These are phyloP conservation scores for Coemansia sp. DNA, from an alignment of 192 early-diverging fungal genomes.

Conservation along the genomic window DNA sequence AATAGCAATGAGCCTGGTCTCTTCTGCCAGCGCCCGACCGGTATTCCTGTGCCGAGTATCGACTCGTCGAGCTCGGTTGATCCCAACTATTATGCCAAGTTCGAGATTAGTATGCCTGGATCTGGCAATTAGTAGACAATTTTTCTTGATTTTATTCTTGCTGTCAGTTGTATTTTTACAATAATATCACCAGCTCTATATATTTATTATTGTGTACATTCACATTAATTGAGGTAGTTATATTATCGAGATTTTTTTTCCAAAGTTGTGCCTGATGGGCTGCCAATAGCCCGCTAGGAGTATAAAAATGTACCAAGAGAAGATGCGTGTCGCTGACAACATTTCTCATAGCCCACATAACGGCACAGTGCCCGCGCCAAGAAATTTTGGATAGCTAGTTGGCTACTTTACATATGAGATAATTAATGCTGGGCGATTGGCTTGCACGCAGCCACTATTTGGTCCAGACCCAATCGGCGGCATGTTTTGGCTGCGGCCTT, in stretches of 20 bases:
- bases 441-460: not conserved
- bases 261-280: not conserved
- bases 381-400: too few relatives aligned
- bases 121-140: not conserved
- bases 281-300: not conserved
- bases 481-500: conserved; percentile 1
- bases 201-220: too few relatives aligned
- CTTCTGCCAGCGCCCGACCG: not conserved
- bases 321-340: not conserved
- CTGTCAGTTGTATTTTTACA: not conserved
- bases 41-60: not conserved
- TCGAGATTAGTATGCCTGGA: conserved; percentile 6
- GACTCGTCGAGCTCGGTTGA: not conserved
- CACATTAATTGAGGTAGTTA: too few relatives aligned
- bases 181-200: conserved; percentile 1
- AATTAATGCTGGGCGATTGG: not conserved
- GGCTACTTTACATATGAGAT: not conserved
- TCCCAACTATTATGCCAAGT: not conserved
- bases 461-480: conserved; percentile 1
- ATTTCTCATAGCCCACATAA: not conserved
- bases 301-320: not conserved
- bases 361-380: too few relatives aligned
- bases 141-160: not conserved
- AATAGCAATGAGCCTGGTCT: conserved; percentile 13
- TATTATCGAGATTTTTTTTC: not conserved